Conservation (phyloP, 208 protist species). For the Acanthamoeba lenticulata region DNA sequence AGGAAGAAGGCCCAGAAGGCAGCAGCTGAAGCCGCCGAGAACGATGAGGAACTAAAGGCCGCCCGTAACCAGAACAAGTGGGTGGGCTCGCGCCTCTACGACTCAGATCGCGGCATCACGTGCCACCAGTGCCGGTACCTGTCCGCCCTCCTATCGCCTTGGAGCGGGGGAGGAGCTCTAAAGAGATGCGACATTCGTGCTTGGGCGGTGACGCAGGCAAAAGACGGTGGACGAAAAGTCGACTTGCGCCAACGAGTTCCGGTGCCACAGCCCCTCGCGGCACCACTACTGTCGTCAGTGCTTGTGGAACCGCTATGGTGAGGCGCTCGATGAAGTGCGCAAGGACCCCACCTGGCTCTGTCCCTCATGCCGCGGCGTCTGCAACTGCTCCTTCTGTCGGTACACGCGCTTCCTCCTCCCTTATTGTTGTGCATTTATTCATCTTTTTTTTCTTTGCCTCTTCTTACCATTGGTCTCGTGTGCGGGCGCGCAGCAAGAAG, state of each 20-base stretch:
- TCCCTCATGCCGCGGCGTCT: constrained; percentile 23
- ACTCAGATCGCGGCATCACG: constrained; percentile 6
- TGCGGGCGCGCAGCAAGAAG: neutral
- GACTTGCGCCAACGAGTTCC: constrained; percentile 18
- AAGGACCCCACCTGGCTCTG: constrained; percentile 25
- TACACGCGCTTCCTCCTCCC: neutral
- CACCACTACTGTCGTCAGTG: constrained; percentile 45
- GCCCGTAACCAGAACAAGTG: neutral
- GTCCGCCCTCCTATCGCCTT: neutral
- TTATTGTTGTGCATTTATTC: neutral
- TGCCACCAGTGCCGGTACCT: constrained; percentile 37
- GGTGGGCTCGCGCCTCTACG: constrained; percentile 14
- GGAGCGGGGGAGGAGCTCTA: neutral
- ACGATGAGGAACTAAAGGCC: neutral
- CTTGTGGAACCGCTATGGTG: constrained; percentile 25
- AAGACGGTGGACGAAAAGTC: constrained; percentile 40
- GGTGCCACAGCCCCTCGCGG: neutral
- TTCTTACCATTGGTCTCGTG: neutral
- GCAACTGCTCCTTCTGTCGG: constrained; percentile 63
- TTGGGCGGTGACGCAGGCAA: neutral
- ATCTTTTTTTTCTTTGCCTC: neutral
- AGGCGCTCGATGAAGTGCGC: constrained; percentile 46
- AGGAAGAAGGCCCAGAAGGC: neutral
- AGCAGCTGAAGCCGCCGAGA: neutral
- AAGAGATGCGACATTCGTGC: neutral